phyloP scores from a whole-genome alignment of 2,329 filamentous ascomycete species.

The Colletotrichum sansevieriae region DNA sequence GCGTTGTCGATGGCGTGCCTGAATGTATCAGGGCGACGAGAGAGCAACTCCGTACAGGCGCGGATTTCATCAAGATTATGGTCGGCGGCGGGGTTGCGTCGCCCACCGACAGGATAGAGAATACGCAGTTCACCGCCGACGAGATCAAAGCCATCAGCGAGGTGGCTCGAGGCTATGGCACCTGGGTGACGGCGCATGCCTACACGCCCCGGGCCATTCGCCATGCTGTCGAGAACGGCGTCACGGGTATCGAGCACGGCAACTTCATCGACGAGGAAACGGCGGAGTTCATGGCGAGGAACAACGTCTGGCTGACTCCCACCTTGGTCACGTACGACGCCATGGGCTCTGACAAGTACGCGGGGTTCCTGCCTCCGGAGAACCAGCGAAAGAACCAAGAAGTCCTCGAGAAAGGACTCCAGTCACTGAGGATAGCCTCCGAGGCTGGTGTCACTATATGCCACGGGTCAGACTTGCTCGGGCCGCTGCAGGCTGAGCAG shows the following conservation, averaged over 20 bases:
- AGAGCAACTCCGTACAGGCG: constrained; percentile 67
- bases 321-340: constrained; percentile 66
- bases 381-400: constrained; percentile 63
- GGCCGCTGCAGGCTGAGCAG: constrained; percentile 49
- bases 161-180: constrained; percentile 61
- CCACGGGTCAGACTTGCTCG: constrained; percentile 60
- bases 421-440: constrained; percentile 60
- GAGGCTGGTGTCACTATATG: constrained; percentile 68
- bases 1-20: constrained; percentile 66
- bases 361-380: constrained; percentile 58
- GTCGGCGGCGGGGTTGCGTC: constrained; percentile 68
- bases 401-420: constrained; percentile 61
- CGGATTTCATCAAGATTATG: constrained; percentile 75
- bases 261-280: constrained; percentile 59
- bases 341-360: constrained; percentile 59
- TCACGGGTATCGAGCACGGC: constrained; percentile 64
- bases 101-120: constrained; percentile 66
- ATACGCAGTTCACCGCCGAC: constrained; percentile 67
- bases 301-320: constrained; percentile 64
- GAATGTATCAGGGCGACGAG: constrained; percentile 65
- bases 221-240: constrained; percentile 68
- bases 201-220: constrained; percentile 68
- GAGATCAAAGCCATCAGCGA: constrained; percentile 68
- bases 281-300: constrained; percentile 63
- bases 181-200: constrained; percentile 69